Evolutionary conservation across 2,329 filamentous ascomycete genomes (phyloP).

Genomic region (Bretziella fagacearum): DNA sequence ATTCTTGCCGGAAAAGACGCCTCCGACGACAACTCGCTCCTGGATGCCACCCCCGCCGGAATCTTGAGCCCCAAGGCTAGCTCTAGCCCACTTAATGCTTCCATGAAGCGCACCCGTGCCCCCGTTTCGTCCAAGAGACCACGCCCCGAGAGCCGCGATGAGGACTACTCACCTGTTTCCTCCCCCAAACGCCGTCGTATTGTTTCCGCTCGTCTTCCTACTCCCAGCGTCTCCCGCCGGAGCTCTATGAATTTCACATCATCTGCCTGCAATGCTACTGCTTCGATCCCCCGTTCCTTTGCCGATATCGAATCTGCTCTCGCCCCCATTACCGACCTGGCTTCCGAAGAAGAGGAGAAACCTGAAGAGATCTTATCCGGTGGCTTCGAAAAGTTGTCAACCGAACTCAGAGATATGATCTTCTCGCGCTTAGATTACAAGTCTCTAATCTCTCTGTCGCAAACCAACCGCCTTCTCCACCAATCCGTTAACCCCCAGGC

Average conservation of each 20-base stretch:
- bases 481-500: conserved; percentile 21
- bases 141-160: conserved; percentile 2
- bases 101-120: conserved; percentile 1
- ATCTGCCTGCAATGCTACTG: not conserved
- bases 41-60: not conserved
- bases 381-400: conserved; percentile 22
- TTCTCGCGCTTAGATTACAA: conserved; percentile 25
- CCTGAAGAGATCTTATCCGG: not conserved
- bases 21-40: not conserved
- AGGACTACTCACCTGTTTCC: conserved; percentile 5
- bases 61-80: conserved; percentile 11
- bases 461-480: conserved; percentile 23
- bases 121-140: conserved; percentile 5
- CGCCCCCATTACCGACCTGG: conserved; percentile 6
- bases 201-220: conserved; percentile 10
- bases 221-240: conserved; percentile 11
- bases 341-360: not conserved
- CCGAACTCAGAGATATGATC: conserved; percentile 22
- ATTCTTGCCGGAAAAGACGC: not conserved
- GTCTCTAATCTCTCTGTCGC: conserved; percentile 25
- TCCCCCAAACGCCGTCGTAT: conserved; percentile 11
- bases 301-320: conserved; percentile 11
- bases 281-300: conserved; percentile 12
- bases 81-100: conserved; percentile 3
- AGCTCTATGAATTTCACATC: conserved; percentile 12